phyloP scores from a whole-genome alignment of 805 yeast genomes.

The Pichia manshurica region DNA sequence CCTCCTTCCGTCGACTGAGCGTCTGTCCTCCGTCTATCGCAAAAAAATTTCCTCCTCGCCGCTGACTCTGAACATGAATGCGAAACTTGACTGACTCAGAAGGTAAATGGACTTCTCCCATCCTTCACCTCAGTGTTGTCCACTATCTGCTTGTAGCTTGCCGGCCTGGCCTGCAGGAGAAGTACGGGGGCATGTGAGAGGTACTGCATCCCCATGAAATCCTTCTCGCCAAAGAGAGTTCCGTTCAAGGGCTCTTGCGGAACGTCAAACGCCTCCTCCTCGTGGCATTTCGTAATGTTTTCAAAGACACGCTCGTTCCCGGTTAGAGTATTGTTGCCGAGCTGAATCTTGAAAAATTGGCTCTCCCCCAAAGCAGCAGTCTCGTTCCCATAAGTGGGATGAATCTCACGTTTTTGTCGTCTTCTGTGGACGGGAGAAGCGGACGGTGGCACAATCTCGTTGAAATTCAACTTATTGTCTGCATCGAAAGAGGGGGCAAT shows the following conservation, averaged over 20 bases:
- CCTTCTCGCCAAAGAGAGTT: background rate
- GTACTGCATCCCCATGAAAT: background rate
- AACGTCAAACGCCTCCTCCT: background rate
- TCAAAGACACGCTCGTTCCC: slow-evolving; percentile 17
- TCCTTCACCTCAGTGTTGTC: no score
- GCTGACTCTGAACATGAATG: no score
- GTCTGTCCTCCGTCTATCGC: no score
- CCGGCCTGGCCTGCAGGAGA: no score
- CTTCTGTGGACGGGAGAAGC: background rate
- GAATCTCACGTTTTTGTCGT: slow-evolving; percentile 10
- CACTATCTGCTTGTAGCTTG: no score
- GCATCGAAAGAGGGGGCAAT: slow-evolving; percentile 26
- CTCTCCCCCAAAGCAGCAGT: background rate
- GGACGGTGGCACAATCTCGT: slow-evolving; percentile 12
- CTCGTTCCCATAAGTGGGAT: background rate
- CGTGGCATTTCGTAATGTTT: slow-evolving; percentile 11
- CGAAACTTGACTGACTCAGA: no score
- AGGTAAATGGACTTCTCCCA: no score
- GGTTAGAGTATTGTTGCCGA: slow-evolving; percentile 19
- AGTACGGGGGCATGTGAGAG: background rate
- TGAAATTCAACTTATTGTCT: slow-evolving; percentile 6
- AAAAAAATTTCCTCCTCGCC: no score
- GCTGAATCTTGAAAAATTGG: slow-evolving; percentile 22
- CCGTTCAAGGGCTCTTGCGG: background rate
- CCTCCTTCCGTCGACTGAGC: no score